These are phyloP conservation scores for Brassica carinata DNA, from an alignment of 345 rosid genomes.

Conservation along the genomic window DNA sequence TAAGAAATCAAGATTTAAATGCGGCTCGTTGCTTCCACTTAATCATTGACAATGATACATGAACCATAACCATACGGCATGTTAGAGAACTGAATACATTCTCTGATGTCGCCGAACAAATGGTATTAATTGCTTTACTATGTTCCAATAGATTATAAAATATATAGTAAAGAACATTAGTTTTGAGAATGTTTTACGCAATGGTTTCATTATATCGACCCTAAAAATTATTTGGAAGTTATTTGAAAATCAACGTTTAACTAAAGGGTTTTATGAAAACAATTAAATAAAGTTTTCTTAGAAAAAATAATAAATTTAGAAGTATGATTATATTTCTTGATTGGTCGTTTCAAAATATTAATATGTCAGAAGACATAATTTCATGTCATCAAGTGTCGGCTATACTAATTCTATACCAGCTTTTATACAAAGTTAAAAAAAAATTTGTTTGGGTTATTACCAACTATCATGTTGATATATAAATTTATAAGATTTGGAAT, in stretches of 20 bases:
- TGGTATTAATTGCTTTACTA: background rate
- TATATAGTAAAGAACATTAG: background rate
- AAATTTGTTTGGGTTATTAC: background rate
- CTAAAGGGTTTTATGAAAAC: background rate
- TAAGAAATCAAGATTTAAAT: background rate
- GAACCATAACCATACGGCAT: conserved; percentile 30
- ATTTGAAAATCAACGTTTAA: background rate
- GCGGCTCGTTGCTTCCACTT: conserved; percentile 33
- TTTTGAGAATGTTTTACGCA: conserved; percentile 2
- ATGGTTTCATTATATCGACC: background rate
- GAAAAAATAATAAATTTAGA: background rate
- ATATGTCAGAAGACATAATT: background rate
- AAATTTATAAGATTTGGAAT: background rate
- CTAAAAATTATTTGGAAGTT: background rate
- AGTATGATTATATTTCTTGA: background rate
- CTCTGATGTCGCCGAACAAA: conserved; percentile 2
- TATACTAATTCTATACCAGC: background rate
- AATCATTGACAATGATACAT: conserved; percentile 31
- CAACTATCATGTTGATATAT: background rate
- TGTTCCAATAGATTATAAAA: background rate
- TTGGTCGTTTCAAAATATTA: conserved; percentile 3
- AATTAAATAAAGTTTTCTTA: background rate
- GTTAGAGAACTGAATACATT: conserved; percentile 18
- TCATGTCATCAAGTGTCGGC: background rate
- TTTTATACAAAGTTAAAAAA: background rate